A percentile compares a stretch with the other conserved stretches of the same genome.
Conservation (phyloP, 1,284 basidiomycete genomes). For the Marasmius fiardii region DNA sequence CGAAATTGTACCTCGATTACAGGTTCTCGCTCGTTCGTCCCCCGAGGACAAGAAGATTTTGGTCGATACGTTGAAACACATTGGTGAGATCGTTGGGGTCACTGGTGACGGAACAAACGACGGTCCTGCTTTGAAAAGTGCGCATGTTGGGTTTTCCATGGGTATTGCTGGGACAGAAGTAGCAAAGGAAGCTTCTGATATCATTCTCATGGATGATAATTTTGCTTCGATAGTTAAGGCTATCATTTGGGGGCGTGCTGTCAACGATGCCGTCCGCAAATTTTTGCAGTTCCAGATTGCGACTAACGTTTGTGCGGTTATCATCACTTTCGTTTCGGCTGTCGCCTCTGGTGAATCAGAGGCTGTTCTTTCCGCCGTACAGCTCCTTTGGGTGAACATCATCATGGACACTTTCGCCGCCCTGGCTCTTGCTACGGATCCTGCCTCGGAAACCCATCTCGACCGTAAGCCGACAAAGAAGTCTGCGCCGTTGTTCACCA, state of each 20-base stretch:
- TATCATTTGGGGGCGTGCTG: constrained; percentile 98
- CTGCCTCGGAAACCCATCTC: constrained; percentile 78
- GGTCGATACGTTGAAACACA: constrained; percentile 83
- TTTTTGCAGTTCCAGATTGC: constrained; percentile 99
- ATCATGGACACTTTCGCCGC: constrained; percentile 99
- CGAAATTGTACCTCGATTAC: constrained; percentile 66
- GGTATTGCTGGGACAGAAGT: constrained; percentile 98
- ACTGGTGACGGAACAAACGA: constrained; percentile 99
- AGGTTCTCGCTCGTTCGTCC: constrained; percentile 91
- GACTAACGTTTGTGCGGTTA: constrained; percentile 93
- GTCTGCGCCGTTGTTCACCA: constrained; percentile 84
- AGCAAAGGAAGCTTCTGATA: constrained; percentile 98
- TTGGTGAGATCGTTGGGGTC: constrained; percentile 94
- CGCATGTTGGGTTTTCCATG: constrained; percentile 96
- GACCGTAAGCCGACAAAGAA: constrained; percentile 90
- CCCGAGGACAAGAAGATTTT: constrained; percentile 96
- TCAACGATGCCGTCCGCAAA: constrained; percentile 96
- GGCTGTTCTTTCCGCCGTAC: constrained; percentile 92
- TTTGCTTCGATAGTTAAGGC: constrained; percentile 95
- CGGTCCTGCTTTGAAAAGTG: constrained; percentile 93
- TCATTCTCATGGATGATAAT: constrained; percentile 98
- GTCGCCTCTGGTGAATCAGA: constrained; percentile 74
- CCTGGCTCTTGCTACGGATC: constrained; percentile 94
- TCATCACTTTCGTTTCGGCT: constrained; percentile 92
- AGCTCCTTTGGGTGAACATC: constrained; percentile 96